Evolutionary conservation across 805 yeast species (phyloP).

Genomic region (Metschnikowia lunata): DNA sequence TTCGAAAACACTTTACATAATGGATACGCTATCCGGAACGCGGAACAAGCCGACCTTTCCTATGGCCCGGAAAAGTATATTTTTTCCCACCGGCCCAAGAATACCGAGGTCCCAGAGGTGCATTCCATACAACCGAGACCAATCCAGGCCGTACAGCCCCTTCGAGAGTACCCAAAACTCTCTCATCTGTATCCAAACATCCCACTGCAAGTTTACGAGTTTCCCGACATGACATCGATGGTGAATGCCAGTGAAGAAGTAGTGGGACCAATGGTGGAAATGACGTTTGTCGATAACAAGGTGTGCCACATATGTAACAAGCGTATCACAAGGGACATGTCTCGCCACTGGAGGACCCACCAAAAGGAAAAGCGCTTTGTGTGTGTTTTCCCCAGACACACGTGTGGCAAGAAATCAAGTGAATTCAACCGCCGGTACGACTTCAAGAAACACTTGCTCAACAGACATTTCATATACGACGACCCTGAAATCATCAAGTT

Average conservation of each 20-base stretch:
- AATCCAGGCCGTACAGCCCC: no score
- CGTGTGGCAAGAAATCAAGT: slow-evolving; percentile 56
- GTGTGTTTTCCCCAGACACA: slow-evolving; percentile 53
- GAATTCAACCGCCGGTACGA: slow-evolving; percentile 66
- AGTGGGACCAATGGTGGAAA: slow-evolving; percentile 34
- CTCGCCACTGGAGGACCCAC: slow-evolving; percentile 61
- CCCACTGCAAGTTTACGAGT: slow-evolving; percentile 11
- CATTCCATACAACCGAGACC: no score
- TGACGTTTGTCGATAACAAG: slow-evolving; percentile 34
- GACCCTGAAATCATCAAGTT: slow-evolving; percentile 39
- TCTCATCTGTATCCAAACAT: no score
- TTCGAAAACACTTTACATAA: no score
- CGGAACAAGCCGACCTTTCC: no score
- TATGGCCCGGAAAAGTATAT: no score
- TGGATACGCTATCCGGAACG: no score
- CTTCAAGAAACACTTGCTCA: slow-evolving; percentile 59
- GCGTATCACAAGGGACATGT: slow-evolving; percentile 54
- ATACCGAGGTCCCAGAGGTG: no score
- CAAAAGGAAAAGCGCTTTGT: slow-evolving; percentile 51
- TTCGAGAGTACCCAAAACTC: no score
- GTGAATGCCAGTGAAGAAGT: slow-evolving; percentile 32
- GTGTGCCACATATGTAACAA: slow-evolving; percentile 53
- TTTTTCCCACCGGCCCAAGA: no score
- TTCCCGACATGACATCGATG: slow-evolving; percentile 38
- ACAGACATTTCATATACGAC: slow-evolving; percentile 56